Base-by-base conservation (phyloP, 139 green algal genomes). In the Chlorella sp. region DNA sequence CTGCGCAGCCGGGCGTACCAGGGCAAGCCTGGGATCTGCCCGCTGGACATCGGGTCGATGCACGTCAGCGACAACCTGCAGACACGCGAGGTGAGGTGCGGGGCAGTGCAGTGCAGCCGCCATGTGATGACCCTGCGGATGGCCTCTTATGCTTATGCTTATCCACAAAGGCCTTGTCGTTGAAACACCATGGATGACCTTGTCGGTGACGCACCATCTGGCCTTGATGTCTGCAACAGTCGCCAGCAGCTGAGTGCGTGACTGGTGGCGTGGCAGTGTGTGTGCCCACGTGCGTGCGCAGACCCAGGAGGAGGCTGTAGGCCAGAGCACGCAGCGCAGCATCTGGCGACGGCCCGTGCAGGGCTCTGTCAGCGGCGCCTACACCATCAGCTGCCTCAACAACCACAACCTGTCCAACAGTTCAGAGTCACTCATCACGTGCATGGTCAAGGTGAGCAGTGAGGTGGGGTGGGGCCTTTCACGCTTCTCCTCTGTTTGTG, bases 371-470 rank as follows among this genome's bases (percentile, higher is more conserved):
- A 66, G 68, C 24, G 83, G 83, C 17, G 78, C 71, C 20, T 88
- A 88, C 75, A 83, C 78, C 29, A 83, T 88, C 24, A 73, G 77
- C 2, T 79, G 79, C 0, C 73, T 84, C 3, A 62, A 84, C 34
- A 76, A 78, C 2, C 26, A 74, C 69, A 70, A 42, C 2, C 74
- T 80, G 50, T 70, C 77, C 27, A 51, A 31, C 34, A 78, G 69
- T 2, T 74, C 73, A 31, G 83, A 88, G 70, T 71, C 71, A 10
- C 69, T 88, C 36, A 80, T 88, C 31, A 88, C 80, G 0, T 84
- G 77, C 80, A 88, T 88, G 67, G 74, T 88, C 26, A 88, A 88
- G 83, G 79, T 82, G 33, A 1, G 51, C 24, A 49, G 22, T 27
- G 4, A 20, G 33, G 22, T 59, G 31, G n/a, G n/a, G n/a, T n/a